phyloP scores from a whole-genome alignment of 352 stramenopile species.

The Elongisporangium prolatum region DNA sequence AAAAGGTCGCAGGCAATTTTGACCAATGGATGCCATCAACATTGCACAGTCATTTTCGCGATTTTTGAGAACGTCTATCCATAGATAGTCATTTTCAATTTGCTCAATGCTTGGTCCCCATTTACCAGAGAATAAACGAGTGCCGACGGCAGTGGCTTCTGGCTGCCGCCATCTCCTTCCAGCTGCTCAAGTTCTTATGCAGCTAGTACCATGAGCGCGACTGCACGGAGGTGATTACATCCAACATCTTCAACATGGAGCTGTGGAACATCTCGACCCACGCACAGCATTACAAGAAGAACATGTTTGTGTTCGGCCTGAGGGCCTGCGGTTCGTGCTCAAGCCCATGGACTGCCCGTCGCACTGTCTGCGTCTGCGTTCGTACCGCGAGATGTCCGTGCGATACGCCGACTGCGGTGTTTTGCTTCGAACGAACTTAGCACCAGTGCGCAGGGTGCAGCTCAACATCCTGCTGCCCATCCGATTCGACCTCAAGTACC shows the following conservation, averaged over 20 bases:
- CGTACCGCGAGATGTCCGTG: slow-evolving; percentile 94
- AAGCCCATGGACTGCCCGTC: slow-evolving; percentile 99
- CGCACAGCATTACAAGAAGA: slow-evolving; percentile 95
- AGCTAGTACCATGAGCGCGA: slow-evolving; percentile 83
- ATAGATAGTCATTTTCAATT: no score
- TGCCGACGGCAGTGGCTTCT: slow-evolving; percentile 97
- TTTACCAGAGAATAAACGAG: no score
- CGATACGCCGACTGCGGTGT: slow-evolving; percentile 92
- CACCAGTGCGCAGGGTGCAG: slow-evolving; percentile 98
- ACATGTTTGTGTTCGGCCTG: slow-evolving; percentile 98
- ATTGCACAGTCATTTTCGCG: no score
- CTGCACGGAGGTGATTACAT: slow-evolving; percentile 97
- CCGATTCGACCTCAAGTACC: slow-evolving; percentile 94
- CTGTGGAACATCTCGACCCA: slow-evolving; percentile 97
- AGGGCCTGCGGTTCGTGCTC: no score
- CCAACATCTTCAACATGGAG: slow-evolving; percentile 97
- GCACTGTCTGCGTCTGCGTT: no score
- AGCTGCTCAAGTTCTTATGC: slow-evolving; percentile 88
- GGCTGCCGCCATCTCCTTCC: slow-evolving; percentile 99
- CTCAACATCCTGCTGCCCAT: slow-evolving; percentile 98
- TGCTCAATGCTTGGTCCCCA: no score
- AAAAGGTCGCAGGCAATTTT: no score
- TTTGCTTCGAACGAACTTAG: slow-evolving; percentile 95
- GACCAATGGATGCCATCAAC: no score
- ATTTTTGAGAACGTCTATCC: no score